Evolutionary conservation across 495 filamentous ascomycete species (phyloP).

Genomic region (Arthonia radiata): DNA sequence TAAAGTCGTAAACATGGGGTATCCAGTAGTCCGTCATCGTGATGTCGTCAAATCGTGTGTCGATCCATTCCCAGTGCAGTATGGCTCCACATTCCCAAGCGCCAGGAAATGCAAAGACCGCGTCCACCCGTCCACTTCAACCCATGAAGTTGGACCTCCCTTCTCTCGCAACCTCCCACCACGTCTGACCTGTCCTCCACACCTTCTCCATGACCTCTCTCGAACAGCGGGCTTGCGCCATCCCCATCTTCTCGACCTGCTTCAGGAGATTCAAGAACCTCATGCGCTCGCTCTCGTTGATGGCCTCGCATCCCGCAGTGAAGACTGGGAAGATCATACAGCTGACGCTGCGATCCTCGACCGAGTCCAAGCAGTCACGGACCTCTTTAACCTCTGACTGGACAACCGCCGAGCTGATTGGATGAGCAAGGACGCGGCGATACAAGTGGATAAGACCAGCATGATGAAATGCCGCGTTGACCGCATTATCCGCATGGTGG

Average conservation of each 20-base stretch:
- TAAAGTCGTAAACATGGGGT: too few relatives aligned
- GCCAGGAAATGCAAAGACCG: too few relatives aligned
- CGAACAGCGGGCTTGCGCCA: slow-evolving; percentile 39
- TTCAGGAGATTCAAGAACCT: slow-evolving; percentile 29
- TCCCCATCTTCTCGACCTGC: slow-evolving; percentile 45
- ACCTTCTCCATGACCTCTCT: slow-evolving; percentile 38
- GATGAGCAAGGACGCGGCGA: slow-evolving; percentile 40
- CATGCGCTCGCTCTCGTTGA: slow-evolving; percentile 23
- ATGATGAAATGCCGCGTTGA: slow-evolving; percentile 59
- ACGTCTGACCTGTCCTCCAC: slow-evolving; percentile 35
- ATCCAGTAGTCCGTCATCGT: too few relatives aligned
- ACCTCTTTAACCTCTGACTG: slow-evolving; percentile 40
- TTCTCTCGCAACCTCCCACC: too few relatives aligned
- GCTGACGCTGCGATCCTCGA: slow-evolving; percentile 46
- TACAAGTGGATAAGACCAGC: slow-evolving; percentile 58
- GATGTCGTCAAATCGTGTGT: too few relatives aligned
- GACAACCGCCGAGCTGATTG: slow-evolving; percentile 28
- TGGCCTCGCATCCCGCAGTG: slow-evolving; percentile 56
- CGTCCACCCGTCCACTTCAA: too few relatives aligned
- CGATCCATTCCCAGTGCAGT: too few relatives aligned
- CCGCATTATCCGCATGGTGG: slow-evolving; percentile 41
- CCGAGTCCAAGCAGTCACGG: slow-evolving; percentile 31
- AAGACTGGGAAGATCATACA: slow-evolving; percentile 68
- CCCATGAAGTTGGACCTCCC: too few relatives aligned
- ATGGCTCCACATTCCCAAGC: too few relatives aligned